Base-by-base conservation (phyloP, 257 asterid species). In the Solanum virginianum region DNA sequence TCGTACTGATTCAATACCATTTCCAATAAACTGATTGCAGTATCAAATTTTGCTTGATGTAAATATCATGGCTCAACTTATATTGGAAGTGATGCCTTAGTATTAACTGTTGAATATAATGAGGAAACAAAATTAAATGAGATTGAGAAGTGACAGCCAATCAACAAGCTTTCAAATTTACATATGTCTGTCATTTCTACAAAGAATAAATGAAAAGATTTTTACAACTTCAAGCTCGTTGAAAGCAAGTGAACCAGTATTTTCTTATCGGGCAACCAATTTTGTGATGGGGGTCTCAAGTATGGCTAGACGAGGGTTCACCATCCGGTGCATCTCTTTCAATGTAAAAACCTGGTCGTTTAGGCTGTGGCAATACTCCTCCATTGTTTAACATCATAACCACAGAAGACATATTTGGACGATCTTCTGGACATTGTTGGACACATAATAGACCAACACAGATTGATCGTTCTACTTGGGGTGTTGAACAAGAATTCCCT, bases 381-480 rank as follows among this genome's bases (percentile, higher is more conserved):
- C 87, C 87, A 60, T 84, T 87, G 72, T 88, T 75, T n/a, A 90
- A 22, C 91, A 90, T 88, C 59, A 81, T 10, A 62, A 90, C 66
- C 36, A 82, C 90, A 15, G 83, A 81, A 22, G 88, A 81, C 91
- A 90, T 90, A 70, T 47, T 75, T 55, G 92, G 92, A 83, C 90
- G 88, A 26, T 82, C 90, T n/a, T 86, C 84, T 5, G 88, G 88
- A 63, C 82, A 59, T 65, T 85, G 80, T 66, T 90, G 92, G 39
- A 87, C 91, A 57, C 92, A 87, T 62, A 88, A 70, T 60, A 88
- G 72, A 17, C 91, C 92, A 4, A 90, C 89, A 13, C 86, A 89
- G 41, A 90, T 83, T 8, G 86, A 83, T 71, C 91, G 51, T 43
- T 85, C 82, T 12, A 86, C 88, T 84, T 90, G 75, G 0, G 36